A percentile compares a stretch with the other conserved stretches of the same genome.
Conservation (phyloP, 2,329 filamentous ascomycete genomes). For the Hawksworthiomyces lignivorus region DNA sequence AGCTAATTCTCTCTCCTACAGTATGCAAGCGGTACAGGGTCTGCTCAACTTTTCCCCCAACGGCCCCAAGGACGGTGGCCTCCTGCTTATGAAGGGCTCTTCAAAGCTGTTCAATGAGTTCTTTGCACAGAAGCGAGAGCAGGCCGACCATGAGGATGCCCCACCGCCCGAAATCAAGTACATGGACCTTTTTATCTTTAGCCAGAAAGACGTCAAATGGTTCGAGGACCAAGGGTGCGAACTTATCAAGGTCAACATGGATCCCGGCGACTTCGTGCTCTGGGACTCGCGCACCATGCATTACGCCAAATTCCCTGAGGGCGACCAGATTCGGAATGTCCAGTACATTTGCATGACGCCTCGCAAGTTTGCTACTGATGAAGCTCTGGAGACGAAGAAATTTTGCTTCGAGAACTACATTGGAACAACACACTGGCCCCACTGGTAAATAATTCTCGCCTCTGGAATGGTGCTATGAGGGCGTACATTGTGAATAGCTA, state of each 20-base stretch:
- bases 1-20: constrained; percentile 17
- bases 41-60: constrained; percentile 31
- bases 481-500: too few species aligned
- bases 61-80: constrained; percentile 34
- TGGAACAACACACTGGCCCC: too few species aligned
- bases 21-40: constrained; percentile 20
- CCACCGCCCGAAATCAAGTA: too few species aligned
- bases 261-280: constrained; percentile 34
- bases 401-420: too few species aligned
- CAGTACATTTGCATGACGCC: too few species aligned
- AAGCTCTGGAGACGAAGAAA: too few species aligned
- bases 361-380: too few species aligned
- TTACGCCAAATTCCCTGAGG: too few species aligned
- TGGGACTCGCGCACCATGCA: constrained; percentile 42
- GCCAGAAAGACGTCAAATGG: constrained; percentile 34
- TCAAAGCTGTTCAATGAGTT: constrained; percentile 34
- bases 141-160: constrained; percentile 19
- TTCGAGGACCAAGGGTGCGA: constrained; percentile 31
- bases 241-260: constrained; percentile 30
- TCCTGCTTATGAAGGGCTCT: constrained; percentile 36
- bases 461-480: too few species aligned
- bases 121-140: constrained; percentile 29
- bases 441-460: too few species aligned
- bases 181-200: constrained; percentile 36
- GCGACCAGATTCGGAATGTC: too few species aligned